Conservation (phyloP, 2,329 filamentous ascomycete species). For the Zasmidium cellare region DNA sequence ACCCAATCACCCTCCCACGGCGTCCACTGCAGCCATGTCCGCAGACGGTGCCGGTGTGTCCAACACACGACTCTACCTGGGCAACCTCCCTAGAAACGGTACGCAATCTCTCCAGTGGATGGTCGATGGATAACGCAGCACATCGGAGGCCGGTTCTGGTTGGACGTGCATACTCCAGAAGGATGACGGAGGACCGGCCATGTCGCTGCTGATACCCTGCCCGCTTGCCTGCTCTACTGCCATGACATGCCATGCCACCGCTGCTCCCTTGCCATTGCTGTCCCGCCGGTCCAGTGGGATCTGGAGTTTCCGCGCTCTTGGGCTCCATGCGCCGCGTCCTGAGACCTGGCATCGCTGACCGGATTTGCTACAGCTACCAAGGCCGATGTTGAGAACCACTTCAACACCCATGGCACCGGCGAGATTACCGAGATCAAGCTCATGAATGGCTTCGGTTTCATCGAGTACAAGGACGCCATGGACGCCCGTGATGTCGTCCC, state of each 20-base stretch:
- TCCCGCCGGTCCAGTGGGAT: constrained; percentile 23
- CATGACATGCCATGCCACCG: not conserved
- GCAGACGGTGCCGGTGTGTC: constrained; percentile 6
- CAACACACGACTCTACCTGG: constrained; percentile 14
- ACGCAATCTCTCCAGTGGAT: constrained; percentile 47
- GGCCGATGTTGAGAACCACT: constrained; percentile 93
- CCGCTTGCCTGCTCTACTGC: not conserved
- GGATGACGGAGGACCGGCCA: constrained; percentile 21
- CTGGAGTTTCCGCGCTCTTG: constrained; percentile 28
- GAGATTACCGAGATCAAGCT: constrained; percentile 99
- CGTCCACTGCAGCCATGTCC: not conserved
- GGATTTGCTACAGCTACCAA: constrained; percentile 74
- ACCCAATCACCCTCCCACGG: not conserved
- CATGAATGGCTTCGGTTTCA: constrained; percentile 99
- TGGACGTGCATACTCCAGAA: constrained; percentile 8
- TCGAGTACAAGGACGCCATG: constrained; percentile 98
- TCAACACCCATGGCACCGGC: constrained; percentile 91
- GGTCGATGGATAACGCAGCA: constrained; percentile 27
- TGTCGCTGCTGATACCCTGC: constrained; percentile 17
- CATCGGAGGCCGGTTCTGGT: constrained; percentile 21
- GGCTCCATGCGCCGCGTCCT: constrained; percentile 6
- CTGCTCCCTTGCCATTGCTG: not conserved
- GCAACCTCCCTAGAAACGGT: constrained; percentile 96
- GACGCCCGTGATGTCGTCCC: constrained; percentile 98
- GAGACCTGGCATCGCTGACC: constrained; percentile 47